Evolutionary conservation across 495 filamentous ascomycete species (phyloP), one percentile per base, ranked within the genome.

Genomic region (Acidomyces sp.): DNA sequence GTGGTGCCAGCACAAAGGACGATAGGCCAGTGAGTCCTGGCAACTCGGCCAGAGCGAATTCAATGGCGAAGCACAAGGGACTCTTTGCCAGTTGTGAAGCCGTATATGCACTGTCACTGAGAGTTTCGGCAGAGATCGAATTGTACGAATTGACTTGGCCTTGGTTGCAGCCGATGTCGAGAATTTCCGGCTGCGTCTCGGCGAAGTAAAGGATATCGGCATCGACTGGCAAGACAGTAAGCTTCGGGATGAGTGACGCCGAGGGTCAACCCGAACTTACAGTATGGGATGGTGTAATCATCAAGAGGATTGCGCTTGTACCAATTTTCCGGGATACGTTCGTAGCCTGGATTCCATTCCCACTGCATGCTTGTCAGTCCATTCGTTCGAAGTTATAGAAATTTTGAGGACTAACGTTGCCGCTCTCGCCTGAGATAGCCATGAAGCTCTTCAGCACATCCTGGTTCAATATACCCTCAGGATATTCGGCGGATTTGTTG

Each of bases 301-400:
- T 54, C 51, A 28, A n/a, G 25, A 1, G 18, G 23, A 34, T 46
- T 50, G 3, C 69, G 63, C 33, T 66, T 68, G 56, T 76, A 77
- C 72, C 71, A 78, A 46, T 78, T 78, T 20, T 72, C 61, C 0
- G 75, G 74, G 23, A 61, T 57, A n/a, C 41, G 39, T 35, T 61
- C 56, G 19, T 53, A 25, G 11, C 58, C 58, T 11, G 27, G 35
- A 2, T 31, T 43, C 44, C 44, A 52, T 1, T 12, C 25, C 19
- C 37, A 40, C 43, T 46, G 24, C 13, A 29, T 21, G 18, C 10
- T 11, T 27, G 20, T 13, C 23, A 37, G 29, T 6, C 5, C 3
- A n/a, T 34, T n/a, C n/a, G n/a, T n/a, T n/a, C n/a, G n/a, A n/a
- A n/a, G n/a, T n/a, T n/a, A 18, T 35, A 7, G 26, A 27, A 16